Evolutionary conservation across 2,329 filamentous ascomycete genomes (phyloP).

Genomic region (Colletotrichum sp.): DNA sequence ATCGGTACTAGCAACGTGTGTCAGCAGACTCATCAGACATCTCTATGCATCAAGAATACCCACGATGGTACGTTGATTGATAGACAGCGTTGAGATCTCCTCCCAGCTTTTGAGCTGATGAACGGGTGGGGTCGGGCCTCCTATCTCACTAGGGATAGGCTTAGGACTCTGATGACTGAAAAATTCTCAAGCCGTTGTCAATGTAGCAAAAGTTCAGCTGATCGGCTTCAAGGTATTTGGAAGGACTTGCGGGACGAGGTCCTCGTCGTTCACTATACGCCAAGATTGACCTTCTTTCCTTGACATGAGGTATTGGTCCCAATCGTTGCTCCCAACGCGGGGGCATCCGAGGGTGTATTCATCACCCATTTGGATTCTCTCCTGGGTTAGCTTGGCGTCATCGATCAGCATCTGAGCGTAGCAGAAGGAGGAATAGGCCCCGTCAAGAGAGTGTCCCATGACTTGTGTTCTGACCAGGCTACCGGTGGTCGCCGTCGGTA

Average conservation of each 20-base stretch:
- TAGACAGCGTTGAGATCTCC: not conserved
- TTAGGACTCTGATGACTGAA: not conserved
- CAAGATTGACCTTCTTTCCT: not conserved
- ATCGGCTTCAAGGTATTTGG: not conserved
- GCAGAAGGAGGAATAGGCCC: not conserved
- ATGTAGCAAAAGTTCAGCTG: not conserved
- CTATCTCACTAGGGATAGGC: not conserved
- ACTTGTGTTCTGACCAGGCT: not conserved
- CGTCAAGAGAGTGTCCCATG: not conserved
- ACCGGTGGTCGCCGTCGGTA: not conserved
- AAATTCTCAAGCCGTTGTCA: not conserved
- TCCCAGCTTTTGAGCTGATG: not conserved
- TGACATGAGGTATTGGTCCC: not conserved
- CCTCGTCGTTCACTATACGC: not conserved
- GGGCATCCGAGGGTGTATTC: not conserved
- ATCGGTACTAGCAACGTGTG: not conserved
- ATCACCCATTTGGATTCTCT: accelerated
- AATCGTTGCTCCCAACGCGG: not conserved
- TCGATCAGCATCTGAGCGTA: not conserved
- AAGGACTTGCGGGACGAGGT: not conserved
- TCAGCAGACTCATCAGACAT: not conserved
- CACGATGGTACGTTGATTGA: not conserved
- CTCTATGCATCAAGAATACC: not conserved
- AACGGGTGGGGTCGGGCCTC: no score
- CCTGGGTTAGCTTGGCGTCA: not conserved